Percentiles rank a stretch among this genome's conserved stretches.
These are phyloP conservation scores for Coprinellus aureogranulatus DNA, from an alignment of 768 basidiomycete species.

Conservation along the genomic window DNA sequence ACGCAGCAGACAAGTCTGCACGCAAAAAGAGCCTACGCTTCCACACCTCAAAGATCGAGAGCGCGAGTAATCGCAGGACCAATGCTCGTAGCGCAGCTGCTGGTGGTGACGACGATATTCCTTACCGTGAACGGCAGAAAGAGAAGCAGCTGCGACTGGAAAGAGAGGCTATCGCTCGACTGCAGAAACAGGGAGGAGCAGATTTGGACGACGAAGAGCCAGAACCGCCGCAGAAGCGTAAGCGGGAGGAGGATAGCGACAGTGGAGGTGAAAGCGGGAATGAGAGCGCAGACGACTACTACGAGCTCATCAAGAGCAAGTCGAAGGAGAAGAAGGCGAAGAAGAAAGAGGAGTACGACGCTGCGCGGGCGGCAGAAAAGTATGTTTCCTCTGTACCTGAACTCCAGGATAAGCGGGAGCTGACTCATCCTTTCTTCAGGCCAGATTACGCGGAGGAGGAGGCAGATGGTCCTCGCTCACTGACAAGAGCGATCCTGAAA, in stretches of 20 bases:
- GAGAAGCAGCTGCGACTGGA: constrained; percentile 55
- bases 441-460: constrained; percentile 23
- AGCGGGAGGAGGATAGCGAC: constrained; percentile 34
- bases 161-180: constrained; percentile 49
- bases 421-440: constrained; percentile 6
- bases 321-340: constrained; percentile 69
- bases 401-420: constrained; percentile 15
- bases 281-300: constrained; percentile 73
- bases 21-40: constrained; percentile 84
- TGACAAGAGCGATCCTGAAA: constrained; percentile 87
- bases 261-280: constrained; percentile 43
- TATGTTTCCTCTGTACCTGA: constrained; percentile 29
- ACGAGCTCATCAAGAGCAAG: constrained; percentile 80
- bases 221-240: constrained; percentile 32
- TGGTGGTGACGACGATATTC: constrained; percentile 96
- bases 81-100: constrained; percentile 67
- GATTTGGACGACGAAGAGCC: constrained; percentile 58
- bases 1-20: constrained; percentile 80
- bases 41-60: constrained; percentile 90
- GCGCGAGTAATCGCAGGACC: constrained; percentile 69
- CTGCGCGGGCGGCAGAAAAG: constrained; percentile 53
- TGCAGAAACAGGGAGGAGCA: constrained; percentile 54
- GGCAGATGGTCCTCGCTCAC: constrained; percentile 72
- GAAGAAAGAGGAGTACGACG: constrained; percentile 83
- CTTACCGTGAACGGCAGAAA: constrained; percentile 75